phyloP scores from a whole-genome alignment of 768 basidiomycete species.

The Trametes punicea region DNA sequence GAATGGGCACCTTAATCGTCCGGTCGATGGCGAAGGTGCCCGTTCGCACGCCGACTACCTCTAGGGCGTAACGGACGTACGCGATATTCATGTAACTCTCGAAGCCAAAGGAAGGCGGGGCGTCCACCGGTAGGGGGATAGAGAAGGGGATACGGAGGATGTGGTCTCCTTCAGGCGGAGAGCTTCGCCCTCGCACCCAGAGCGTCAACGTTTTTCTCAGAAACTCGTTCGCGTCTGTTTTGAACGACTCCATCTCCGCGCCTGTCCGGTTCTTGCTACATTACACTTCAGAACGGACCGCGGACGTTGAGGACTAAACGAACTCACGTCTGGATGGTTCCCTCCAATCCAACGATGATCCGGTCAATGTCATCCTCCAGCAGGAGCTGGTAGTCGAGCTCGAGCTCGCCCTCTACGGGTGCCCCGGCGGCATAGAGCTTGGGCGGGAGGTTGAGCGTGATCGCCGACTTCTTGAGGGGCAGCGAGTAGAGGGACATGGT shows the following conservation, averaged over 20 bases:
- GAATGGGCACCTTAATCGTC: conserved; percentile 7
- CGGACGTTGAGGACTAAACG: neutral
- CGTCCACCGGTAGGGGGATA: conserved; percentile 15
- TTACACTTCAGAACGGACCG: neutral
- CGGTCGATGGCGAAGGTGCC: conserved; percentile 21
- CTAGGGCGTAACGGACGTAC: conserved; percentile 22
- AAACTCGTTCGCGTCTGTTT: conserved; percentile 9
- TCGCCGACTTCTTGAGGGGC: conserved; percentile 7
- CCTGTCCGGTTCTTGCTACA: conserved; percentile 3
- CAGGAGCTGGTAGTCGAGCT: conserved; percentile 18
- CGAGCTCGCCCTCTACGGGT: conserved; percentile 17
- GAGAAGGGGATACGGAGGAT: conserved; percentile 23
- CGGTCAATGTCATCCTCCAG: conserved; percentile 19
- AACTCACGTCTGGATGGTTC: conserved; percentile 23
- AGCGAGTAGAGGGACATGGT: conserved; percentile 12
- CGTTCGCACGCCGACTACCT: conserved; percentile 19
- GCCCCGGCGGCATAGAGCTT: conserved; percentile 18
- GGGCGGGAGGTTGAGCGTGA: conserved; percentile 16
- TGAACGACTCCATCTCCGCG: neutral
- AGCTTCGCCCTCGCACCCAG: conserved; percentile 15
- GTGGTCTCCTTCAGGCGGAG: conserved; percentile 14
- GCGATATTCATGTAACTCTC: conserved; percentile 11
- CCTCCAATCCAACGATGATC: conserved; percentile 23
- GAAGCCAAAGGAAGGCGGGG: conserved; percentile 24
- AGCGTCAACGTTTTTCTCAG: conserved; percentile 14